Evolutionary conservation across 805 yeast genomes (phyloP), one percentile per base, ranked within the genome.

Genomic region (Yarrowia keelungensis): DNA sequence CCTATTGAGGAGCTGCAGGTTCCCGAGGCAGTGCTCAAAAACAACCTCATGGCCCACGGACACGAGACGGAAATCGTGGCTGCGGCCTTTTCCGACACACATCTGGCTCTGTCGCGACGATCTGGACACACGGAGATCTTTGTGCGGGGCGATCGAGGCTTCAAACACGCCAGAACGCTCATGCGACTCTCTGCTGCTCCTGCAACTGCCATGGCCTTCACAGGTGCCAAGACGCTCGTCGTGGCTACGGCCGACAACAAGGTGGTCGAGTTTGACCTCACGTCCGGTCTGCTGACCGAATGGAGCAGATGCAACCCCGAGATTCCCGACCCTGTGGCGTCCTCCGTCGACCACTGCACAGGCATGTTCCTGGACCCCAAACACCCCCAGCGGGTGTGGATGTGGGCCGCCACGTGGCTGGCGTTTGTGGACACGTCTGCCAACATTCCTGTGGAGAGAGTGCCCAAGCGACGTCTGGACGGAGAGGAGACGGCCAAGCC

Each of bases 331-430:
- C 86, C 86, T 70, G 87, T 89, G 71, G 75, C 82, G 16, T 76
- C 81, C 2, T 80, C 85, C 67, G 84, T 84, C 16, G 94, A 90
- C 69, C 87, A 89, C 73, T 88, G 96, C 68, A 83, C 85, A 70
- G 97, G 97, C 15, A 77, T 90, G 12, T 91, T 90, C 75, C 75
- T 76, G 15, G 87, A 86, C 66, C 77, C 79, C 42, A 47, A 62
- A 7, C 45, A 39, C 22, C 72, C 78, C 1, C 74, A 79, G 42
- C 82, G 85, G 69, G 79, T 89, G 15, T 94, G 97, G 97, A 78
- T 92, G n/a, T 92, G 91, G 85, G 97, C 97, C 1, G 83, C 90
- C 22, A 85, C 85, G 65, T 94, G 97, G 97, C 72, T 93, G 15
- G 85, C 89, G 4, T 90, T 85, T 76, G 83, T 94, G 62, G 94